Evolutionary conservation across 345 rosid species (phyloP), one percentile per base, ranked within the genome.

Genomic region (Rubroshorea leprosula): DNA sequence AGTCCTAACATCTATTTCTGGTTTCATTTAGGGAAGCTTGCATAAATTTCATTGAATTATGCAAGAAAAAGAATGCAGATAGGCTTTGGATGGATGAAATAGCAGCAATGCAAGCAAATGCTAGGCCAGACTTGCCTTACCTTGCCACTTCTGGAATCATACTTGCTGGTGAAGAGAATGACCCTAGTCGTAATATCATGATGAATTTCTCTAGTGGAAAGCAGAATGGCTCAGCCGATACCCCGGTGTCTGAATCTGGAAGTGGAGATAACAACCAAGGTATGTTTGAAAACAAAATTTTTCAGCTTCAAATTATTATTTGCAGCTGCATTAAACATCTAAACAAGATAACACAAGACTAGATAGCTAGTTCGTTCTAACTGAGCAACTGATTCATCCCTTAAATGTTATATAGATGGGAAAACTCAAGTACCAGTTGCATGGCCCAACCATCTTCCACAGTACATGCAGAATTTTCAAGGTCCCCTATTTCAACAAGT

Each of bases 1-100:
- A 9, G 15, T 5, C 38, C 35, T 46, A 51, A 47, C 22, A 43
- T 57, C 27, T 54, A 1, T 58, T 12, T 49, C 38, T 35, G 31
- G 29, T 57, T 64, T 63, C 43, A n/a, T 55, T 26, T 68, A 93
- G 97, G 84, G 88, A 87, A 78, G 99, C 99, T 48, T 93, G 99
- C 79, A 49, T 85, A 46, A 83, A 83, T 76, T 93, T 89, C 75
- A 48, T 82, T 69, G 89, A 89, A 39, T 72, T 93, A 64, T 93
- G 99, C 90, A 87, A 87, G 83, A 81, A 80, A 74, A 93, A 93
- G 91, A 89, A 85, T 35, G 90, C 89, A 74, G 99, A 93, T 70
- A 78, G 87, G 59, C 81, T 80, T 49, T 93, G 99, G 99, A 82
- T 86, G 70, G 92, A 86, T 64, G 97, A 93, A 72, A 75, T 93